Conservation (phyloP, 1,284 basidiomycete species). For the Amylostereum areolatum region DNA sequence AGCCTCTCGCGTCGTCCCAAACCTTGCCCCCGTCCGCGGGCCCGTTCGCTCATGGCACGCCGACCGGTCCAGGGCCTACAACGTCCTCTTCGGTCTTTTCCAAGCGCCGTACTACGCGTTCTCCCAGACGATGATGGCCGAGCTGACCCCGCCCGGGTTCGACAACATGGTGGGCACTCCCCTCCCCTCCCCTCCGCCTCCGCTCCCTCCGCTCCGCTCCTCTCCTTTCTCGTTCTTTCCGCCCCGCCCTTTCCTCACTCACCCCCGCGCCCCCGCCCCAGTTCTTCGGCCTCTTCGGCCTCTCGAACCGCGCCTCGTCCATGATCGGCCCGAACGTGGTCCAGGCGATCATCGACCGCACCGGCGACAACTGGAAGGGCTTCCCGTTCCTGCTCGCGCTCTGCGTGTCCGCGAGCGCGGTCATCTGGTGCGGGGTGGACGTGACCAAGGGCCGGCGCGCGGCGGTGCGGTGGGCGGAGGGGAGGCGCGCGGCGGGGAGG, state of each 20-base stretch:
- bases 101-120: conserved; percentile 87
- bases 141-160: conserved; percentile 75
- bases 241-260: too few species aligned
- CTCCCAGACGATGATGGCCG: conserved; percentile 84
- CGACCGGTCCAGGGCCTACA: conserved; percentile 54
- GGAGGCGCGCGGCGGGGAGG: conserved; percentile 6
- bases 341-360: conserved; percentile 70
- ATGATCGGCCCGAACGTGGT: conserved; percentile 79
- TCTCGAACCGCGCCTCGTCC: conserved; percentile 77
- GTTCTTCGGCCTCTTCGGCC: conserved; percentile 80
- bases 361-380: conserved; percentile 73
- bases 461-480: conserved; percentile 56
- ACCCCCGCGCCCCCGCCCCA: conserved; percentile 16
- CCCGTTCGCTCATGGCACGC: too few species aligned
- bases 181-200: not conserved
- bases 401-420: conserved; percentile 54
- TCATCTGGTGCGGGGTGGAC: conserved; percentile 73
- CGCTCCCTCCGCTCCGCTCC: not conserved
- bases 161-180: conserved; percentile 62
- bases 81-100: conserved; percentile 76
- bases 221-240: too few species aligned
- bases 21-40: too few species aligned
- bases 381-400: conserved; percentile 81
- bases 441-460: conserved; percentile 62
- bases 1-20: conserved; percentile 5